Evolutionary conservation across 2,329 filamentous ascomycete genomes (phyloP).

Genomic region (Pestalotiopsis sp.): DNA sequence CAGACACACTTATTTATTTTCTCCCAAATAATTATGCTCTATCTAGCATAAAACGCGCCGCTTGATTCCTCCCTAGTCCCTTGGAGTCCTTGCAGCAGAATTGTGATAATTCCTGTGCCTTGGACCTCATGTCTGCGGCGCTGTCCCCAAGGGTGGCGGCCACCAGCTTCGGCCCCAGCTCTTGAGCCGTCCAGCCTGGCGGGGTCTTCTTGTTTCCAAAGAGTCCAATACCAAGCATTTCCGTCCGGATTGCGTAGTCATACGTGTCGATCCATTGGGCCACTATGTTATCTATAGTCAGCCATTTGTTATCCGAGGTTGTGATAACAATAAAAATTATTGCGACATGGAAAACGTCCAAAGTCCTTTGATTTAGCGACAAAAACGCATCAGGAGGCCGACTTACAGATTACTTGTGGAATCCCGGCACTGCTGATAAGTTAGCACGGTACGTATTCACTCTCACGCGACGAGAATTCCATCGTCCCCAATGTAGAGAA

Average conservation of each 20-base stretch:
- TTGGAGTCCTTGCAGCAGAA: background rate
- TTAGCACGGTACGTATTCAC: background rate
- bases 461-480: background rate
- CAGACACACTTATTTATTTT: background rate
- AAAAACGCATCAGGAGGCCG: background rate
- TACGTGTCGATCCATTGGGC: conserved; percentile 22
- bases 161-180: conserved; percentile 4
- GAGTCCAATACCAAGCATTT: conserved; percentile 23
- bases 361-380: background rate
- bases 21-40: background rate
- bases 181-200: background rate
- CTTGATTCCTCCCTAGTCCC: background rate
- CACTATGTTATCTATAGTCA: conserved; percentile 18
- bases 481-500: background rate
- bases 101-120: background rate
- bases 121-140: background rate
- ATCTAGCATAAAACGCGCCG: background rate
- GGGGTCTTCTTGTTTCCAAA: conserved; percentile 17
- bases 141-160: background rate
- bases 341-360: no score
- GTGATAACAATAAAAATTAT: no score
- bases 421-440: conserved; percentile 17
- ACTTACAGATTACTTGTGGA: conserved; percentile 33
- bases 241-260: conserved; percentile 22
- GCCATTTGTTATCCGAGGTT: background rate